Evolutionary conservation across 768 basidiomycete genomes (phyloP), one percentile per base, ranked within the genome.

Genomic region (Coprinopsis sp.): DNA sequence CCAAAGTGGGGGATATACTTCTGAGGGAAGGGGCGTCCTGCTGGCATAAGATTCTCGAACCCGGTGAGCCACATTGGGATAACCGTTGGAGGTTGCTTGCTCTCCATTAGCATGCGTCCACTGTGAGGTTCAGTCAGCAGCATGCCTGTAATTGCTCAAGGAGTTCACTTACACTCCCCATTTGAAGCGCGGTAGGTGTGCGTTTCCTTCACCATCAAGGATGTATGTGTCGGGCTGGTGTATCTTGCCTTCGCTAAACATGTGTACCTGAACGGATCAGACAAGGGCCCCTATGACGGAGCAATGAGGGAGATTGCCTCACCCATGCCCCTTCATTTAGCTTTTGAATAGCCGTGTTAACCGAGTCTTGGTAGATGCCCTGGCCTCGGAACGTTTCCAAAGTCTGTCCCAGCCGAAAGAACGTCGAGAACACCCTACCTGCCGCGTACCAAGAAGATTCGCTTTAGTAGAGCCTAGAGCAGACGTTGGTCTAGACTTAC

Each of bases 41-140:
- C 92, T 33, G 91, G 89, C 92, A 98, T 94, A 14, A 96, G 69
- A 52, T 79, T 72, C 58, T 98, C 89, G 54, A 94, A 96, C 27
- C 74, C 74, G 19, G 87, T 84, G 11, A 97, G 70, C 91, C 91
- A 98, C 76, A 96, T 88, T 2, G 94, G 94, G 51, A 98, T 84
- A 48, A 96, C 79, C 18, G 82, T 63, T 2, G 94, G 94, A 34
- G 79, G 74, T n/a, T 69, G 54, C 12, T 61, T 56, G 5, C 71
- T 60, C 55, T 77, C 75, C 69, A 76, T 92, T 34, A 98, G 60
- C 27, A 96, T 86, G 21, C 92, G 78, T 30, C 89, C 90, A 22
- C 91, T 94, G 57, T 6, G 24, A 23, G 37, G 16, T 33, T 24
- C 27, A 21, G 22, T 29, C 31, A 38, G 33, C 38, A 38, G 14